These are phyloP conservation scores for Stephanodiscus triporus DNA, from an alignment of 108 stramenopile genomes.

Conservation along the genomic window DNA sequence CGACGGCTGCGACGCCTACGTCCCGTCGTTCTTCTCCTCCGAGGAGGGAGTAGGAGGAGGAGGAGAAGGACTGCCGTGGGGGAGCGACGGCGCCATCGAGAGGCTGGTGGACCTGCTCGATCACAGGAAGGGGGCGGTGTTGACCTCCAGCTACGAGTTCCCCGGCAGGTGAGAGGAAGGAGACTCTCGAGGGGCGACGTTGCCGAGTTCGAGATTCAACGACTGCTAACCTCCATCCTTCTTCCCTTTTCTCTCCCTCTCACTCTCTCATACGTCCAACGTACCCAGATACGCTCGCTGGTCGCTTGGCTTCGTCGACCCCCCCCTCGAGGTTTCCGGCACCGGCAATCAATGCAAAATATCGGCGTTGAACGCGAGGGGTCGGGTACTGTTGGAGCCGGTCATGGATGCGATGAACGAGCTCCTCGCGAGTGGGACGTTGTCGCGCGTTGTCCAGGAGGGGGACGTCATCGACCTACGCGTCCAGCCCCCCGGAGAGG, in stretches of 20 bases:
- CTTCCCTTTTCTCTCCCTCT: not conserved
- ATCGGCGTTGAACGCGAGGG: slow-evolving; percentile 84
- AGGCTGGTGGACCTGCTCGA: slow-evolving; percentile 87
- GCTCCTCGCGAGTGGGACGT: slow-evolving; percentile 55
- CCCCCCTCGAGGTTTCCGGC: slow-evolving; percentile 90
- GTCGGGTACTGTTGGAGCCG: slow-evolving; percentile 77
- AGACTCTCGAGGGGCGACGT: not conserved
- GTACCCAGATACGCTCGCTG: slow-evolving; percentile 77
- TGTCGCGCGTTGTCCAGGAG: slow-evolving; percentile 44
- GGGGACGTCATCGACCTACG: slow-evolving; percentile 65
- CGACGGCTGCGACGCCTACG: slow-evolving; percentile 17
- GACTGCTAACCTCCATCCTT: not conserved
- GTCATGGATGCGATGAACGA: slow-evolving; percentile 79
- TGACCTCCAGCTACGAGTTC: slow-evolving; percentile 93
- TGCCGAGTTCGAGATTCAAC: not conserved
- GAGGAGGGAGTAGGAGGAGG: slow-evolving; percentile 6
- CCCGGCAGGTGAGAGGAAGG: slow-evolving; percentile 80
- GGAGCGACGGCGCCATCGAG: slow-evolving; percentile 77
- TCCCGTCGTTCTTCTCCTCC: slow-evolving; percentile 31
- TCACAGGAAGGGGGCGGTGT: slow-evolving; percentile 79
- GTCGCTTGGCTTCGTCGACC: slow-evolving; percentile 94
- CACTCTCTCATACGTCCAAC: not conserved
- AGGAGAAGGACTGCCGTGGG: slow-evolving; percentile 41
- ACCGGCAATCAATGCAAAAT: slow-evolving; percentile 83
- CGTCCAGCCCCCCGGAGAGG: slow-evolving; percentile 78